Evolutionary conservation across 2,329 filamentous ascomycete species (phyloP), one percentile per base, ranked within the genome.

Genomic region (Hymenoscyphus scutula): DNA sequence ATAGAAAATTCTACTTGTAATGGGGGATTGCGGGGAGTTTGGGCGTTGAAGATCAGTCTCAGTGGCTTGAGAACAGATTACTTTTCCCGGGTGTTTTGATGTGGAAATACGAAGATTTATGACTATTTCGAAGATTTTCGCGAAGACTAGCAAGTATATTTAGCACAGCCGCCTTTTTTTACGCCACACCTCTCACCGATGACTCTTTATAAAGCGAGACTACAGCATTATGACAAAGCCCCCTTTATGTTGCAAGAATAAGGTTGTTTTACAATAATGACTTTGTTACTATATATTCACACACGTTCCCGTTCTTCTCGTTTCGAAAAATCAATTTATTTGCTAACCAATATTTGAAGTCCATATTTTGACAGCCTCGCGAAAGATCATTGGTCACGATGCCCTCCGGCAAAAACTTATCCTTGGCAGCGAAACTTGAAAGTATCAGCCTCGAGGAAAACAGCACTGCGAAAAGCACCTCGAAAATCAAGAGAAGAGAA

Each of bases 1-100:
- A 41, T 34, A 32, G 58, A 48, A 45, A 19, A n/a, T n/a, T n/a
- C 13, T 15, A 29, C 48, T 55, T 37, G 38, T 45, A 55, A 32
- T 51, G 58, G 54, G 58, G 64, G 63, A 58, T 25, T 27, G 10
- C 7, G 61, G 53, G 69, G 66, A 68, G 67, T 67, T 48, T 55
- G 37, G 68, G 68, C 61, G 68, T 65, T 58, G 37, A 57, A 51
- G 64, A 64, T 60, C 53, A 30, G 17, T 54, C 13, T 17, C 23
- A 11, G 4, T 13, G n/a, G n/a, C 10, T 25, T 25, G 45, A 51
- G 45, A 51, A n/a, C n/a, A n/a, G 45, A 23, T 25, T 23, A 51
- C 19, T 23, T 23, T 51, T 13, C 19, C n/a, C 11, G 23, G n/a
- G 8, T 25, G 45, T 19, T 27, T 10, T 5, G 19, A 51, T 19